Evolutionary conservation across 108 stramenopile species (phyloP), one percentile per base, ranked within the genome.

Genomic region (Nitzschia sp.): DNA sequence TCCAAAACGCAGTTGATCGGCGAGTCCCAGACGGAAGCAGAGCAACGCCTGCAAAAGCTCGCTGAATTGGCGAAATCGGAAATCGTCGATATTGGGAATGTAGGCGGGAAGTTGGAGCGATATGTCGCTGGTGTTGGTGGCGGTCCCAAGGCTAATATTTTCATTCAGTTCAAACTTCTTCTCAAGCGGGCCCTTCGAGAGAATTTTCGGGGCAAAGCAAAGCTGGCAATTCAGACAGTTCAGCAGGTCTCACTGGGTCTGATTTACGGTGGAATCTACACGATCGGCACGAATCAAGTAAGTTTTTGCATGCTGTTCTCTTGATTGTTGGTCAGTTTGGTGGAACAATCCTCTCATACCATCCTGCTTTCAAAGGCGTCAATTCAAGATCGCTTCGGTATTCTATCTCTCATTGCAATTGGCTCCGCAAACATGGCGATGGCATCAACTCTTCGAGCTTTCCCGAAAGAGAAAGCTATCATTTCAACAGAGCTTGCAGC

Each of bases 401-500:
- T 95, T 48, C 45, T 95, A 9, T 88, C 86, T 36, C 75, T 95
- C 21, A 90, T 91, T 54, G 79, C 80, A 28, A 95, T 95, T 66
- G 94, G 94, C 15, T 76, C 88, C 8, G 77, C 83, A 21, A 95
- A 95, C 67, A 90, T 95, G 88, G 89, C 90, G 11, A 78, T 91
- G 72, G 91, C 94, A 16, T 75, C 80, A 6, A 89, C 94, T 8
- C 78, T 95, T 33, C 78, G 93, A 11, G 62, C 85, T 1, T 96
- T 96, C 67, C 90, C 95, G 26, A 90, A 89, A 57, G 95, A 96
- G 56, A 93, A 92, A 72, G 81, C 86, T 0, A 91, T 93, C 31
- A 80, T 96, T 9, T 75, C 82, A 0, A 62, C 56, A 13, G 95
- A 96, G 70, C 59, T 89, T n/a, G 83, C 77, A 29, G 75, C 72